A percentile compares a stretch with the other conserved stretches of the same genome.
Conservation (phyloP, 1,284 basidiomycete species). For the Pascua guehoae region DNA sequence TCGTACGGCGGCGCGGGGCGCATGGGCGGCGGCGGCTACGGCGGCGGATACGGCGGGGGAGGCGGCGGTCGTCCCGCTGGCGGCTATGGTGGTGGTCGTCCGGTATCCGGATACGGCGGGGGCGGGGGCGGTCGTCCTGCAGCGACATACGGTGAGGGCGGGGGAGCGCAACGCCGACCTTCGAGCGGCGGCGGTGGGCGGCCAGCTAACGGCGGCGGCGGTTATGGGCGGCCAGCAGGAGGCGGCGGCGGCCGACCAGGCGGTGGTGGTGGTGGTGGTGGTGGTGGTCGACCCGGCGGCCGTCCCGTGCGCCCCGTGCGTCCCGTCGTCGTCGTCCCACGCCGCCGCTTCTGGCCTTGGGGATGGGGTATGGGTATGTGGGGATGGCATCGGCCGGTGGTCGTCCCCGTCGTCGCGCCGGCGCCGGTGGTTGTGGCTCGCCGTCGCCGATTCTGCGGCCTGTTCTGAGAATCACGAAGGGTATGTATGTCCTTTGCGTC, state of each 20-base stretch:
- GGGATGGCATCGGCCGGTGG: background rate
- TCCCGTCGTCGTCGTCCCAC: background rate
- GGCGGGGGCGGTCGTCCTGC: background rate
- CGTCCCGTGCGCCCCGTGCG: background rate
- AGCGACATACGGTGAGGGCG: background rate
- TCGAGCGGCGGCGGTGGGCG: background rate
- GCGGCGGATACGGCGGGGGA: background rate
- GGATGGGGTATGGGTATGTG: slow-evolving; percentile 1
- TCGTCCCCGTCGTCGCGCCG: background rate
- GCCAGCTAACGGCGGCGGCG: no score
- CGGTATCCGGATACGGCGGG: background rate
- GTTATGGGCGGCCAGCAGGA: no score
- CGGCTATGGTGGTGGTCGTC: background rate
- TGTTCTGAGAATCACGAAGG: slow-evolving; percentile 3
- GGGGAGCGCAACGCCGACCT: background rate
- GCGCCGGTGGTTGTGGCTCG: background rate
- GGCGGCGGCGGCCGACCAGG: no score
- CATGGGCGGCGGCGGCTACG: background rate
- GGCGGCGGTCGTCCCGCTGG: background rate
- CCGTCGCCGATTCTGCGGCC: slow-evolving; percentile 7
- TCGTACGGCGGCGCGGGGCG: background rate
- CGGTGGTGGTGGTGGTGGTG: no score
- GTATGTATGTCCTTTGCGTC: background rate
- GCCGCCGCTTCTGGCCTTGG: background rate
- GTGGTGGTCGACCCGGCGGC: background rate